Evolutionary conservation across 2,329 filamentous ascomycete species (phyloP).

Genomic region (Botrytis cinerea): DNA sequence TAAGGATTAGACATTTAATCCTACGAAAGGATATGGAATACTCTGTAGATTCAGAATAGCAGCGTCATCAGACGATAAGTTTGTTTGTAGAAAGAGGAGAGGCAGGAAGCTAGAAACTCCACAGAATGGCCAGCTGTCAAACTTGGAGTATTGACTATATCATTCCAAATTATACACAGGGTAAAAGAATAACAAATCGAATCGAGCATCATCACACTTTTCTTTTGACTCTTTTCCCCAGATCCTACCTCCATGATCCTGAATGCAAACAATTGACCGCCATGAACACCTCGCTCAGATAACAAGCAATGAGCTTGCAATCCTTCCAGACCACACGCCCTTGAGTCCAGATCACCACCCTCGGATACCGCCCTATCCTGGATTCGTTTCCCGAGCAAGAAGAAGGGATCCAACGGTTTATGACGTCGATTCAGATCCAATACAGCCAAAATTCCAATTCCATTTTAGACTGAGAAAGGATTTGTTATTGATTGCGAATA

Average conservation of each 20-base stretch:
- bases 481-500: neutral
- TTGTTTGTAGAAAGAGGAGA: neutral
- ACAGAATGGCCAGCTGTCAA: conserved; percentile 1
- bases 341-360: conserved; percentile 8
- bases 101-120: conserved; percentile 1
- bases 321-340: neutral
- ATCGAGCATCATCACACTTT: neutral
- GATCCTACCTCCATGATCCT: conserved; percentile 3
- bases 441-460: neutral
- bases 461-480: neutral
- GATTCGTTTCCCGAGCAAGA: neutral
- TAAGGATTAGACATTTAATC: neutral
- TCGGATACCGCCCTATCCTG: conserved; percentile 8
- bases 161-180: neutral
- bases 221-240: conserved; percentile 5
- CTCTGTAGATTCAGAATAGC: neutral
- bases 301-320: conserved; percentile 16
- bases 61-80: neutral
- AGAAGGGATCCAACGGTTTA: neutral
- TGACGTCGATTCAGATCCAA: neutral
- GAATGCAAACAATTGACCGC: neutral
- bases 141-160: neutral
- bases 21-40: neutral
- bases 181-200: neutral
- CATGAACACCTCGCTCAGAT: conserved; percentile 12